Evolutionary conservation across 2,329 filamentous ascomycete genomes (phyloP).

Genomic region (Pseudogymnoascus sp.): DNA sequence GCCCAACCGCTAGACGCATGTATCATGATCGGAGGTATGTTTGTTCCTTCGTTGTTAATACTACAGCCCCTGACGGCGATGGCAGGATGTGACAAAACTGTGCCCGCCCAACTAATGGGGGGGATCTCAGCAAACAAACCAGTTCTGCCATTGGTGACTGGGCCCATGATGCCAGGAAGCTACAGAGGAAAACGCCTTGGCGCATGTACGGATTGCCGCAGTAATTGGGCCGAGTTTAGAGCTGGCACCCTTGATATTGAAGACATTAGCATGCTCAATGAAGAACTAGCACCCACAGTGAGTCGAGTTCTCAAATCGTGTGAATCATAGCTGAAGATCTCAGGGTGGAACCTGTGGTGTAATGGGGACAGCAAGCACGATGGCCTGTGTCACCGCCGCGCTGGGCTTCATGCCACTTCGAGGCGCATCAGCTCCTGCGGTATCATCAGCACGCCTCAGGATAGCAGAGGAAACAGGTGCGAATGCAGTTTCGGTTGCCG

Average conservation of each 20-base stretch:
- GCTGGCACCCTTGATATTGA: constrained; percentile 62
- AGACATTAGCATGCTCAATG: constrained; percentile 63
- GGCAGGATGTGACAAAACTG: constrained; percentile 67
- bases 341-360: constrained; percentile 45
- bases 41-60: not conserved
- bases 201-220: constrained; percentile 68
- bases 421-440: constrained; percentile 46
- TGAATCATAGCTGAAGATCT: not conserved
- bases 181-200: constrained; percentile 58
- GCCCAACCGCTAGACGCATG: constrained; percentile 65
- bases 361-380: constrained; percentile 51
- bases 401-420: constrained; percentile 46
- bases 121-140: constrained; percentile 69
- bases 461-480: constrained; percentile 48
- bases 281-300: constrained; percentile 65
- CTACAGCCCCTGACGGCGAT: not conserved
- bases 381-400: constrained; percentile 46
- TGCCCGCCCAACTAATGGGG: constrained; percentile 68
- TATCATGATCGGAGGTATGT: constrained; percentile 57
- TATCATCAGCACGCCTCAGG: constrained; percentile 42
- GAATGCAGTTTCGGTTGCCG: constrained; percentile 39
- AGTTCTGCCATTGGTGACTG: constrained; percentile 60
- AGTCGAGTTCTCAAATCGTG: constrained; percentile 18
- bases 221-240: constrained; percentile 64
- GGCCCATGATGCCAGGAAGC: constrained; percentile 69